Evolutionary conservation across 1,284 basidiomycete genomes (phyloP), one percentile per base, ranked within the genome.

Genomic region (Limonomyces culmigenus): DNA sequence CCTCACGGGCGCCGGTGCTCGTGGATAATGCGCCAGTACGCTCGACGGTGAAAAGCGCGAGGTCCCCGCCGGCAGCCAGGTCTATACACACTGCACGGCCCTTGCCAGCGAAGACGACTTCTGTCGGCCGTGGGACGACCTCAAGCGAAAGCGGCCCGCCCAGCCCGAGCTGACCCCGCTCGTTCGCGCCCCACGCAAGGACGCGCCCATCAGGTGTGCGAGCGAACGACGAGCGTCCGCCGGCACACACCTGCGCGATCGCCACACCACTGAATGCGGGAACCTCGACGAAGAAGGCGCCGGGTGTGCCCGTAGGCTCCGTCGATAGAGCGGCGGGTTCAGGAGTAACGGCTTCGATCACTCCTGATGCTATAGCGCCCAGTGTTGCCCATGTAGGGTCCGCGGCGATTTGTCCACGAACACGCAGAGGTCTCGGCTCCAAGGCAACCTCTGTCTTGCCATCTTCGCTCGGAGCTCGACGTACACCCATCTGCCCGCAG

Each of bases 121-220:
- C 91, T 4, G 86, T 88, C 0, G 91, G 92, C 2, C 84, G 68
- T 2, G 70, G 75, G 39, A 96, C 78, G 3, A 71, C 70, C 33
- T 85, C 74, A 37, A 85, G 58, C 4, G 70, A 66, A 13, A 80
- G 62, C 38, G 68, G 66, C 5, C 65, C 56, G 2, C 89, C 89
- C 15, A 96, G 62, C 6, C 88, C 89, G 34, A 88, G 66, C 55
- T 92, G 87, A 75, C 86, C 84, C 44, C 66, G 78, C 43, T 83
- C 76, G 51, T 92, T 92, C 1, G 83, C 83, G 33, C 88, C 88
- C 71, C 83, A 91, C 0, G 76, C 84, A n/a, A 97, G 67, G 3
- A 93, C 85, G 32, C 76, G 63, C 2, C 88, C 89, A 5, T 63
- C 60, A 3, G 59, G 47, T 4, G 86, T 77, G 38, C 75, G 60